Evolutionary conservation across 257 asterid species (phyloP), one percentile per base, ranked within the genome.

Genomic region (Pogostemon cablin): DNA sequence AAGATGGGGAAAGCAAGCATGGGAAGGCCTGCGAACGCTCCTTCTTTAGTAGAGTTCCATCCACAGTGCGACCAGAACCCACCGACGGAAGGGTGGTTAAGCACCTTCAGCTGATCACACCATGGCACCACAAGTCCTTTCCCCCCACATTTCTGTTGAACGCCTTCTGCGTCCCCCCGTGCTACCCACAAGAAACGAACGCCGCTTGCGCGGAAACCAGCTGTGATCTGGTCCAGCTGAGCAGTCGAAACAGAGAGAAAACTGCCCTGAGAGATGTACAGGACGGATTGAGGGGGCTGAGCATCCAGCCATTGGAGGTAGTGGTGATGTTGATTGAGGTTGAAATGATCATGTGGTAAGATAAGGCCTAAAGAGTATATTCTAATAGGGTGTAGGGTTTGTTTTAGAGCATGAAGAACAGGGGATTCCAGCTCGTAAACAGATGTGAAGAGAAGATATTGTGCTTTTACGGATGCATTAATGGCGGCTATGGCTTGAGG

Each of bases 21-120:
- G 0, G 96, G 96, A 37, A 80, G 59, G 6, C 92, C 90, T 0
- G 84, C 72, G 7, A 67, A 80, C 3, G 77, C 49, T 0, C 86
- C 83, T 63, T 88, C 96, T 62, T 80, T 83, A 0, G 87, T 81
- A 2, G 92, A 88, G 77, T 88, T 86, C 84, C 90, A 88, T 10
- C 92, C 92, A 37, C 90, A 84, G 2, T 86, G 95, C 2, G 88
- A 80, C 96, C 88, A 86, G 46, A 88, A 88, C 0, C 88, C 88
- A 2, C 90, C 96, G 0, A 84, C 48, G 0, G 85, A 80, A 60
- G 84, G 75, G 73, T 86, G 95, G 25, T 81, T 69, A 6, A 88
- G 8, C 17, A 86, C 92, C 80, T 65, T 86, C 75, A 82, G 40
- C 56, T 88, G 88, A 65, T 86, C 84, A 48, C 90, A 86, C 92